A percentile compares a stretch with the other conserved stretches of the same genome.
These are phyloP conservation scores for Salix udensis DNA, from an alignment of 345 rosid species.

Conservation along the genomic window DNA sequence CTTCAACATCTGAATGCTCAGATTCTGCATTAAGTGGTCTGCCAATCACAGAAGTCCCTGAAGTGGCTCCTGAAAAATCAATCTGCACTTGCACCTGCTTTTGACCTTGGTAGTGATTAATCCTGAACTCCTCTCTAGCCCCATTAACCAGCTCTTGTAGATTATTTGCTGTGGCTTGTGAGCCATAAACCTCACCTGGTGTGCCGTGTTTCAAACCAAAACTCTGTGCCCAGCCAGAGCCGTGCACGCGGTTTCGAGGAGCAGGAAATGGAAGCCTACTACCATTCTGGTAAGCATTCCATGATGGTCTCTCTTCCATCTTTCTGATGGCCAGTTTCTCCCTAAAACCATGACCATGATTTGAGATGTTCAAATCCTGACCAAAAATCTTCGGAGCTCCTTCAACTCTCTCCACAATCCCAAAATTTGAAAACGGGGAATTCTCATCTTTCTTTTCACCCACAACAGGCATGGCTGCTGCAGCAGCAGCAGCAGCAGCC, in stretches of 20 bases:
- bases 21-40: slow-evolving; percentile 46
- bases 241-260: slow-evolving; percentile 45
- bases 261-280: slow-evolving; percentile 38
- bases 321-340: slow-evolving; percentile 84
- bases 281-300: slow-evolving; percentile 54
- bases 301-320: slow-evolving; percentile 65
- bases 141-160: slow-evolving; percentile 48
- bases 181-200: slow-evolving; percentile 37
- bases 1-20: slow-evolving; percentile 76
- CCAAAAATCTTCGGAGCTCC: slow-evolving; percentile 68
- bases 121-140: slow-evolving; percentile 40
- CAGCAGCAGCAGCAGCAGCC: neutral
- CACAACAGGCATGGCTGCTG: slow-evolving; percentile 21
- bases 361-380: slow-evolving; percentile 49
- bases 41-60: slow-evolving; percentile 47
- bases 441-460: slow-evolving; percentile 47
- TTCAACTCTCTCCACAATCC: slow-evolving; percentile 46
- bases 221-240: slow-evolving; percentile 52
- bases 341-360: slow-evolving; percentile 43
- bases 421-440: slow-evolving; percentile 31
- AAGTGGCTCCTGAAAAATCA: slow-evolving; percentile 63
- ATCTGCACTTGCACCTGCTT: slow-evolving; percentile 67
- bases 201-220: slow-evolving; percentile 43
- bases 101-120: slow-evolving; percentile 44
- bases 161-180: slow-evolving; percentile 39